These are phyloP conservation scores for Salix exigua DNA, from an alignment of 345 rosid species.

Conservation along the genomic window DNA sequence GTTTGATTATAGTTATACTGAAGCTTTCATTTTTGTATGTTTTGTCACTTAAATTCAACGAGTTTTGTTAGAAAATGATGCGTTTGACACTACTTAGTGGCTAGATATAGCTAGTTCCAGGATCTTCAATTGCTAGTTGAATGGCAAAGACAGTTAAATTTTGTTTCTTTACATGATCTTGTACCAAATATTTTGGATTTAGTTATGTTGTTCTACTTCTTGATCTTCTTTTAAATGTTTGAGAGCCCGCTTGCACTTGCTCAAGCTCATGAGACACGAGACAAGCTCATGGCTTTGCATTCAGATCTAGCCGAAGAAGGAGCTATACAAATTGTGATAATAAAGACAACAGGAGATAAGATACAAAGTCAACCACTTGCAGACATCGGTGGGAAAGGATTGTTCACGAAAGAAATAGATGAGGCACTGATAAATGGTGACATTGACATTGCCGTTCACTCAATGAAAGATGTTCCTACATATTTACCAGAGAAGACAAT, in stretches of 20 bases:
- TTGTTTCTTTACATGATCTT: background rate
- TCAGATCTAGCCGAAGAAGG: slow-evolving; percentile 82
- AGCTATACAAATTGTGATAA: slow-evolving; percentile 81
- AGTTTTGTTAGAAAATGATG: background rate
- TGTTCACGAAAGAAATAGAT: slow-evolving; percentile 93
- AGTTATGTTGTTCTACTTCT: background rate
- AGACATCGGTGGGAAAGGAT: slow-evolving; percentile 96
- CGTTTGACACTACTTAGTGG: background rate
- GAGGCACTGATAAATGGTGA: slow-evolving; percentile 82
- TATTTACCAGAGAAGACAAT: slow-evolving; percentile 79
- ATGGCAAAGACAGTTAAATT: background rate
- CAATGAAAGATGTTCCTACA: slow-evolving; percentile 98
- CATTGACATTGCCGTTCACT: slow-evolving; percentile 96
- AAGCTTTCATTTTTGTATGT: background rate
- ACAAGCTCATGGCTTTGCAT: slow-evolving; percentile 67
- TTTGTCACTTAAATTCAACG: background rate
- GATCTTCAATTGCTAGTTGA: background rate
- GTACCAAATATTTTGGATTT: background rate
- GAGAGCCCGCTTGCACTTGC: slow-evolving; percentile 96
- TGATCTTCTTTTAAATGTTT: slow-evolving; percentile 34
- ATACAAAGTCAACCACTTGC: slow-evolving; percentile 90
- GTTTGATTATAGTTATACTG: background rate
- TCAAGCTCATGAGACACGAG: slow-evolving; percentile 91
- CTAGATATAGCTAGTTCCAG: background rate
- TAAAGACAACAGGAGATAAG: slow-evolving; percentile 96